Evolutionary conservation across 345 rosid species (phyloP), one percentile per base, ranked within the genome.

Genomic region (Euphorbia pulcherrima): DNA sequence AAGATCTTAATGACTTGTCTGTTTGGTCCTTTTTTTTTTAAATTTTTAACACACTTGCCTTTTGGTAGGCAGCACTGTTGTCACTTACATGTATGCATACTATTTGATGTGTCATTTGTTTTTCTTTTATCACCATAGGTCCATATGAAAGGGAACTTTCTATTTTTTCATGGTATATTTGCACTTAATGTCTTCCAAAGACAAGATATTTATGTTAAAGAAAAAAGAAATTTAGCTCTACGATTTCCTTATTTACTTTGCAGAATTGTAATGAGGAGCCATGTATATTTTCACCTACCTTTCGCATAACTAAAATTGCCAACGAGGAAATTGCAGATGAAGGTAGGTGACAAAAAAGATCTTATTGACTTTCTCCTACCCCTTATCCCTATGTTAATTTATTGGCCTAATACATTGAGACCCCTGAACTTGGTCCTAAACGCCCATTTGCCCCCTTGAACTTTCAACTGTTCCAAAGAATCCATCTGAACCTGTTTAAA

Each of bases 211-310:
- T 62, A 5, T 63, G 24, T 18, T 53, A 7, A 5, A 40, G 5
- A 13, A 21, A 13, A 21, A 29, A 17, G 30, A n/a, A 65, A 30
- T 72, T 60, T 66, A 67, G 40, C 51, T 35, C 41, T 26, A 16
- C 53, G 65, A 48, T 70, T 69, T 73, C 27, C 68, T 62, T 44
- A 44, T 69, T 60, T 69, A 8, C 51, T 24, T 52, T 64, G 69
- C 87, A 88, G 93, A 84, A 51, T 18, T 68, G 57, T 62, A 50
- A 78, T 64, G 85, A 73, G 47, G 78, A 77, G 70, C 81, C 83
- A 3, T 64, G 67, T 46, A 80, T 88, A 59, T 88, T 88, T 82
- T 88, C 92, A 66, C 95, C 95, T 41, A 59, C 79, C 61, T 86
- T 86, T 78, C 87, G 84, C 66, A 55, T 77, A 47, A 52, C 89